phyloP scores from a whole-genome alignment of 2,329 filamentous ascomycete species.

The Aaosphaeria arxii region DNA sequence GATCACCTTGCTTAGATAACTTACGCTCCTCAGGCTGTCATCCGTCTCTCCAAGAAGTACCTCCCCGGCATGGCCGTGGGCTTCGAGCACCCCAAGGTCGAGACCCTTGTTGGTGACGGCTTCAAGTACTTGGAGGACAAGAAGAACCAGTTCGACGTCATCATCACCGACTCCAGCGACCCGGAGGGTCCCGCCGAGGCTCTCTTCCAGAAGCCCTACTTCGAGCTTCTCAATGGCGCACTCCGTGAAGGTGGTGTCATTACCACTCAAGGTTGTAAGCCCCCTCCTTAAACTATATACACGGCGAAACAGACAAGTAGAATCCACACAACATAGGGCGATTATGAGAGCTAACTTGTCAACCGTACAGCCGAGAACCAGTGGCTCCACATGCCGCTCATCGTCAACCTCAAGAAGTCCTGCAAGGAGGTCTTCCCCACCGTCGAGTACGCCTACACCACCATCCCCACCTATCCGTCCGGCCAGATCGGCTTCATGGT shows the following conservation, averaged over 20 bases:
- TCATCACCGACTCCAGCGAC: constrained; percentile 98
- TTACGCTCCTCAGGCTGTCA: constrained; percentile 63
- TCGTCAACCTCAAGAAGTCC: constrained; percentile 91
- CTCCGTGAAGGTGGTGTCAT: constrained; percentile 96
- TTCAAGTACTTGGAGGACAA: constrained; percentile 98
- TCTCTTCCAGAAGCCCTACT: constrained; percentile 98
- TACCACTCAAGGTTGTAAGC: constrained; percentile 99
- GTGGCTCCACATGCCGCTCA: constrained; percentile 95
- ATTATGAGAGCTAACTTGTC: constrained; percentile 20
- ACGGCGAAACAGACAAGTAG: neutral
- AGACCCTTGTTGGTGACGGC: constrained; percentile 89
- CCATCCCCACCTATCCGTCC: constrained; percentile 97
- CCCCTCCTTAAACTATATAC: constrained; percentile 51
- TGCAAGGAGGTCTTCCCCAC: constrained; percentile 97
- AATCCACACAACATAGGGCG: constrained; percentile 1
- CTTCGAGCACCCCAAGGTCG: constrained; percentile 91
- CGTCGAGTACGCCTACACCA: constrained; percentile 98
- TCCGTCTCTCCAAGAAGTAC: constrained; percentile 97
- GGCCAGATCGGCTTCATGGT: constrained; percentile 99
- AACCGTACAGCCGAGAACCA: constrained; percentile 82
- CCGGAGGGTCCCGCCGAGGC: constrained; percentile 94
- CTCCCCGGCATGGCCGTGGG: constrained; percentile 90
- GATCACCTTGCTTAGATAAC: constrained; percentile 1
- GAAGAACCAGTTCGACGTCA: constrained; percentile 97
- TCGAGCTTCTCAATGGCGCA: constrained; percentile 86